Base-by-base conservation (phyloP, 179 eudicot genomes). In the Spinacia oleracea region DNA sequence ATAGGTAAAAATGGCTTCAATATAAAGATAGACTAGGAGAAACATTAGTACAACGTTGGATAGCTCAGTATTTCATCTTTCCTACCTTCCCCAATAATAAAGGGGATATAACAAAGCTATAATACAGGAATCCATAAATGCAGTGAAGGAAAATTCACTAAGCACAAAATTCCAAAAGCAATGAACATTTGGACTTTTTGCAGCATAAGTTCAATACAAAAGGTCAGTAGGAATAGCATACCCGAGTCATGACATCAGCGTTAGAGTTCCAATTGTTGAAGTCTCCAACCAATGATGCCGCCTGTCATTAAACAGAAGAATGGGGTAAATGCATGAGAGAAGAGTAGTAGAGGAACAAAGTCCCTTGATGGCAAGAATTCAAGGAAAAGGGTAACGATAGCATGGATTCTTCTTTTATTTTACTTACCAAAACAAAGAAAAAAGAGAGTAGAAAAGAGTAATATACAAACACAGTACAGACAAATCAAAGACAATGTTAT, bases 231-330 rank as follows among this genome's bases (percentile, higher is more conserved):
- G 62, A 46, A 76, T 20, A 79, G 79, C 91, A 84, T 89, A 96
- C 99, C 95, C 84, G 89, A 81, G 89, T 83, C 99, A 96, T 92
- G 71, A 84, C 79, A 85, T 93, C 90, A 67, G 99, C 98, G 83
- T 88, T 89, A 42, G 99, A 89, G 85, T 92, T 89, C 99, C 99
- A 96, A 72, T 86, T 91, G 86, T 96, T 96, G 87, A 96, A 96
- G 85, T 96, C 99, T 82, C 99, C 99, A 81, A 96, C 91, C 85
- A 96, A 86, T 50, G 97, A 81, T 14, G 99, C 99, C 43, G 88
- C 84, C 99, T 96, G 89, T 40, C 77, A 81, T 40, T 29, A 65
- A 79, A 75, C 40, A 64, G 34, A 25, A 40, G 7, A 38, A 55
- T 59, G 35, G 64, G 18, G 31, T 25, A 38, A 4, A 38, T 21